Evolutionary conservation across 2,329 filamentous ascomycete species (phyloP).

Genomic region (Penicillium psychrosexuale): DNA sequence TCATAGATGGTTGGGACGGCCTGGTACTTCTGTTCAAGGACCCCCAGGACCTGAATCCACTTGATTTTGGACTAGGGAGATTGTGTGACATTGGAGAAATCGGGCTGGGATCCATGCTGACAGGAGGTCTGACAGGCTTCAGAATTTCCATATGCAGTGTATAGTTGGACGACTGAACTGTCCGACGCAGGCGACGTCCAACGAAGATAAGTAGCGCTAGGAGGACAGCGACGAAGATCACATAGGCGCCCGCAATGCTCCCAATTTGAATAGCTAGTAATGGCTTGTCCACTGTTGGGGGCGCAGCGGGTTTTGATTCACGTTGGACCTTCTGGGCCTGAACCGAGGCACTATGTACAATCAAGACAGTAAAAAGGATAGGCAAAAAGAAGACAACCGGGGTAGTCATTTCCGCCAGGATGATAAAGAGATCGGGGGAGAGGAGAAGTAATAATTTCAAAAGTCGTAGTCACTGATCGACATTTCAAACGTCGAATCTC

Average conservation of each 20-base stretch:
- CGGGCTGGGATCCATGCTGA: constrained; percentile 37
- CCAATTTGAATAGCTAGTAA: constrained; percentile 79
- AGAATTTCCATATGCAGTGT: constrained; percentile 58
- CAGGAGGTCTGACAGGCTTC: constrained; percentile 38
- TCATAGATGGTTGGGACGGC: constrained; percentile 43
- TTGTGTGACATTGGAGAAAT: constrained; percentile 29
- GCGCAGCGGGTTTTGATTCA: constrained; percentile 36
- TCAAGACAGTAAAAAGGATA: constrained; percentile 57
- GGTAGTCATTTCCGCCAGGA: constrained; percentile 19
- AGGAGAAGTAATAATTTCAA: constrained; percentile 11
- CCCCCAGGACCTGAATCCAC: constrained; percentile 40
- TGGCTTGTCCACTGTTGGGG: constrained; percentile 53
- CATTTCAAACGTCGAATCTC: constrained; percentile 27
- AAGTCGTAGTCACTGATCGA: constrained; percentile 21
- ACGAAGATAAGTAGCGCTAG: constrained; percentile 64
- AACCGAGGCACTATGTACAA: constrained; percentile 22
- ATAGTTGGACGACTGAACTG: constrained; percentile 52
- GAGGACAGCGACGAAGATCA: constrained; percentile 70
- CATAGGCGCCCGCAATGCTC: constrained; percentile 79
- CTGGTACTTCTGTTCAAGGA: constrained; percentile 26
- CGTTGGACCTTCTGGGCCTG: constrained; percentile 44
- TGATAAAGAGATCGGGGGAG: constrained; percentile 11
- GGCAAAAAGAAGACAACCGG: constrained; percentile 46
- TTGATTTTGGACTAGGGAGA: constrained; percentile 38
- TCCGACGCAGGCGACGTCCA: constrained; percentile 53